Evolutionary conservation across 805 yeast species (phyloP), one percentile per base, ranked within the genome.

Genomic region (Suhomyces emberorum): DNA sequence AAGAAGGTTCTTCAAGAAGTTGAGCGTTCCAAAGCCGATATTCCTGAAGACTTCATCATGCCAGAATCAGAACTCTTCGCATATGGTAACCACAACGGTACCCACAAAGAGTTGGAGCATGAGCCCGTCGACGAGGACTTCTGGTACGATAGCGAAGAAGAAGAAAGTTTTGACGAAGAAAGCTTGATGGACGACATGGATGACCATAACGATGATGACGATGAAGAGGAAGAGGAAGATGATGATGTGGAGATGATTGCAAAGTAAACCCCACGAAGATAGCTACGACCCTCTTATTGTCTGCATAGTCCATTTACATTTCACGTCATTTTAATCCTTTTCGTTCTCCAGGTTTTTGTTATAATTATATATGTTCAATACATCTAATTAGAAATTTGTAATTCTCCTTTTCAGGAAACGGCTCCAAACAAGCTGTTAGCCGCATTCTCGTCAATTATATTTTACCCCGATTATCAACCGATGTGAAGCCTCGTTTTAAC

Each of bases 1-100:
- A 79, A 74, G 52, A 77, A 78, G 54, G 95, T 88, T 4, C 72
- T 76, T 43, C 77, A 81, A 51, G 95, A 88, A 52, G 96, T 88
- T 20, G 88, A 82, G 55, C 71, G 83, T 50, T 83, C 95, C 27
- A 84, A 83, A 55, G 76, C 76, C 39, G 93, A 88, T 59, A 88
- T 89, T 32, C 98, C 98, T 17, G 77, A 72, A 29, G 97, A 86
- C 34, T 89, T 88, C 54, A 72, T 72, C 28, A 80, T 88, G 77
- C 96, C 96, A 20, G 76, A 77, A 26, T 70, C 77, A 14, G 83
- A 79, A 35, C 74, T 74, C 34, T 54, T 45, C 31, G 72, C 72
- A 19, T 66, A 56, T 39, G 62, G 68, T 26, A 55, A 52, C 39
- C 52, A 52, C 42, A 55, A 47, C 49, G 55, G 48, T 11, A 51